phyloP scores from a whole-genome alignment of 495 filamentous ascomycete species.

The Diplogelasinospora grovesii region DNA sequence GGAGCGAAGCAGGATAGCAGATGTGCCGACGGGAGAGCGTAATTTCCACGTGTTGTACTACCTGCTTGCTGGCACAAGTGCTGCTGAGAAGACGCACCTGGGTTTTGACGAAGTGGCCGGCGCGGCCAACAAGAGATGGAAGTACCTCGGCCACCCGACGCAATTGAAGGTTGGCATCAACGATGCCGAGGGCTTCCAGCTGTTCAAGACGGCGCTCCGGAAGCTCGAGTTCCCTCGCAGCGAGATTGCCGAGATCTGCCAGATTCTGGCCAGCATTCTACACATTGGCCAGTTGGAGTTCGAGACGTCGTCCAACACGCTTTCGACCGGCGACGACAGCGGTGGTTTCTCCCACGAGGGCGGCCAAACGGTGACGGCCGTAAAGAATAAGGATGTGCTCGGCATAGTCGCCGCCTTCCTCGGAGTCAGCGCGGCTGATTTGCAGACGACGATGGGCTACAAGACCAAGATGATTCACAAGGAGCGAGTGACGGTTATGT shows the following conservation, averaged over 20 bases:
- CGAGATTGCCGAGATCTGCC: conserved; percentile 95
- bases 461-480: conserved; percentile 91
- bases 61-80: conserved; percentile 82
- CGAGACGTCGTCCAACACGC: conserved; percentile 67
- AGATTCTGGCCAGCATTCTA: conserved; percentile 82
- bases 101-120: conserved; percentile 64
- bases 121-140: conserved; percentile 73
- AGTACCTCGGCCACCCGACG: conserved; percentile 91
- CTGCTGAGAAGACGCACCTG: conserved; percentile 81
- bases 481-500: conserved; percentile 94
- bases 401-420: conserved; percentile 85
- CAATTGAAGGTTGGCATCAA: conserved; percentile 96
- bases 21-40: conserved; percentile 88
- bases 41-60: conserved; percentile 97
- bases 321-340: conserved; percentile 77
- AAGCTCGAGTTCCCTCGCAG: conserved; percentile 89
- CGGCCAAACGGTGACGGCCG: conserved; percentile 72
- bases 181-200: conserved; percentile 88
- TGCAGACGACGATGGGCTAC: conserved; percentile 86
- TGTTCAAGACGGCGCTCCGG: conserved; percentile 91
- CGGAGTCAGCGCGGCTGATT: conserved; percentile 67
- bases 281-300: conserved; percentile 97
- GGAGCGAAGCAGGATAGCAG: conserved; percentile 81
- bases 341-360: conserved; percentile 95
- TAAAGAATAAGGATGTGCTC: conserved; percentile 89